A percentile compares a stretch with the other conserved stretches of the same genome.
These are phyloP conservation scores for Ilex paraguariensis DNA, from an alignment of 305 asterid genomes.

Conservation along the genomic window DNA sequence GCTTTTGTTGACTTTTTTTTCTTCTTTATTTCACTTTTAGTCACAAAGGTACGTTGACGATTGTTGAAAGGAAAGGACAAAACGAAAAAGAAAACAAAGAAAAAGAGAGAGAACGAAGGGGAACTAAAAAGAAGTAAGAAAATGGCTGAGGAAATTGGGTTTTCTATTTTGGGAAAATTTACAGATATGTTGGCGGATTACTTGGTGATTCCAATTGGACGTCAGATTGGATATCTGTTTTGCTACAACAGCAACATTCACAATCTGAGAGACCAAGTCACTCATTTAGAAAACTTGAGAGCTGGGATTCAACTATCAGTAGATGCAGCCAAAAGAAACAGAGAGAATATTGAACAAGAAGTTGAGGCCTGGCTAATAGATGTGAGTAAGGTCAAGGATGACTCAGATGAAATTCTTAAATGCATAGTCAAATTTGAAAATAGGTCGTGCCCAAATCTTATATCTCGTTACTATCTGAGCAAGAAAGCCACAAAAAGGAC, in stretches of 20 bases:
- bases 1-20: too few relatives aligned
- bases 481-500: constrained; percentile 15
- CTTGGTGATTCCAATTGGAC: constrained; percentile 15
- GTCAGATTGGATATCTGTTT: constrained; percentile 16
- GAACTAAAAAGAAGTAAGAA: background rate
- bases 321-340: constrained; percentile 10
- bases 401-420: background rate
- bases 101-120: too few relatives aligned
- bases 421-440: background rate
- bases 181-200: too few relatives aligned
- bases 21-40: too few relatives aligned
- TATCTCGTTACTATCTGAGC: constrained; percentile 14
- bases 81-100: too few relatives aligned
- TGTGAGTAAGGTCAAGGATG: background rate
- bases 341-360: constrained; percentile 5
- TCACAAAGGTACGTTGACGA: too few relatives aligned
- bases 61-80: too few relatives aligned
- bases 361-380: constrained; percentile 19
- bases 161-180: background rate
- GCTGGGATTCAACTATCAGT: constrained; percentile 7
- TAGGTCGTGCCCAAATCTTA: constrained; percentile 8
- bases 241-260: constrained; percentile 13
- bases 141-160: background rate
- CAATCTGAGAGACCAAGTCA: constrained; percentile 6
- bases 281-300: constrained; percentile 1